Base-by-base conservation (phyloP, 805 yeast species). In the Candida chauliodis region DNA sequence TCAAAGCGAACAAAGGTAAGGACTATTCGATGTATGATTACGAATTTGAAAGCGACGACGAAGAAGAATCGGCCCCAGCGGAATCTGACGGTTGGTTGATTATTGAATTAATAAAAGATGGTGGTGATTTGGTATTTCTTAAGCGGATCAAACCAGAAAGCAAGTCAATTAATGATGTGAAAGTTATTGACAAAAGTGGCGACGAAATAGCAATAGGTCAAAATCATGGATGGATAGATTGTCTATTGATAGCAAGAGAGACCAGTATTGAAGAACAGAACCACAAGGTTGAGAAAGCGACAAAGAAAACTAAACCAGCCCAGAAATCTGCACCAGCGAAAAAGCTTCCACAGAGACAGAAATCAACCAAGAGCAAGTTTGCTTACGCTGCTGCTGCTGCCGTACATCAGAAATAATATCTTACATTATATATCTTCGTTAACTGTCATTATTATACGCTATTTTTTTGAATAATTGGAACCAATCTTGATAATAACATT, bases 21-120 rank as follows among this genome's bases (percentile, higher is more conserved):
- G 69, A 76, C 46, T 77, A 84, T 38, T 84, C 85, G 51, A 79
- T 84, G 81, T 84, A 84, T 54, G 91, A 84, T 57, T 83, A 81
- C 57, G 91, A 84, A 54, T 84, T 84, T 57, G 81, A 79, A 49
- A 43, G 48, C 16, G 58, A 50, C 21, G 55, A 52, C 13, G 54
- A 51, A 7, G 56, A 44, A 5, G 49, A 45, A 17, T 40, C 18
- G 5, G 31, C 42, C 11, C 84, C 78, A 41, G 63, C 59, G 14
- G 66, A 67, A 5, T 66, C 67, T 17, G 72, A 66, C 39, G 93
- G 91, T 0, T 82, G 76, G 49, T 61, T 83, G 32, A 80, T 82
- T 9, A 52, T 84, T 20, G 90, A 84, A 50, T 63, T 81, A 48
- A 69, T 76, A 46, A 73, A 71, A 42, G 66, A 71, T 38, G 78